Conservation (phyloP, 192 early-diverging fungal species). For the Coemansia sp. region DNA sequence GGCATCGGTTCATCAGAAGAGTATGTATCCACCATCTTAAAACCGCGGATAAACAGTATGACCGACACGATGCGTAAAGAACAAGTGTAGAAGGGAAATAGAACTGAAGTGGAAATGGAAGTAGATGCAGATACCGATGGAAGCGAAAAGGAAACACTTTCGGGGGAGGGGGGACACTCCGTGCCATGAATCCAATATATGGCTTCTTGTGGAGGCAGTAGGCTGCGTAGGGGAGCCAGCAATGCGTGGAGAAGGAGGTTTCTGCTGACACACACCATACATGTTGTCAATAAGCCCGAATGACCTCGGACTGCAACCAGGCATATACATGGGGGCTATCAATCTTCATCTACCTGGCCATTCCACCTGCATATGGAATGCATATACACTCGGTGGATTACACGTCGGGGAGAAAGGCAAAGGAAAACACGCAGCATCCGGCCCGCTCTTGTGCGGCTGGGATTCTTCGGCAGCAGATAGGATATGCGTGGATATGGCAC, state of each 20-base stretch:
- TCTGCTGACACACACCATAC: constrained; percentile 3
- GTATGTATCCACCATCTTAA: background rate
- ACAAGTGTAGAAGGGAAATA: background rate
- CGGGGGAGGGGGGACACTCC: no score
- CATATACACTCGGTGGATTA: background rate
- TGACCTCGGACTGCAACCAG: background rate
- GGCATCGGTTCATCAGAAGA: background rate
- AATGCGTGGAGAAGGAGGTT: constrained; percentile 4
- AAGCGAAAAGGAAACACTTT: background rate
- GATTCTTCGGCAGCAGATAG: background rate
- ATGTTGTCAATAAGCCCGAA: constrained; percentile 1
- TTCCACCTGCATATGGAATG: background rate
- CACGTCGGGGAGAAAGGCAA: background rate
- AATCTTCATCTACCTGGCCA: background rate
- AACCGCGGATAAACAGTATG: background rate
- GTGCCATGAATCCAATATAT: no score
- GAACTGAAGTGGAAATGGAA: background rate
- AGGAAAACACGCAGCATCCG: background rate
- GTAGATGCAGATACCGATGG: background rate
- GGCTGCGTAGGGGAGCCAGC: background rate
- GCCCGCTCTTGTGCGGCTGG: background rate
- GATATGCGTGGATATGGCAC: background rate
- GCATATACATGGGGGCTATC: background rate
- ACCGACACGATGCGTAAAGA: background rate
- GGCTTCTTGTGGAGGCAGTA: background rate